These are phyloP conservation scores for Fistulinella cinereoalba DNA, from an alignment of 1,284 basidiomycete species.

Conservation along the genomic window DNA sequence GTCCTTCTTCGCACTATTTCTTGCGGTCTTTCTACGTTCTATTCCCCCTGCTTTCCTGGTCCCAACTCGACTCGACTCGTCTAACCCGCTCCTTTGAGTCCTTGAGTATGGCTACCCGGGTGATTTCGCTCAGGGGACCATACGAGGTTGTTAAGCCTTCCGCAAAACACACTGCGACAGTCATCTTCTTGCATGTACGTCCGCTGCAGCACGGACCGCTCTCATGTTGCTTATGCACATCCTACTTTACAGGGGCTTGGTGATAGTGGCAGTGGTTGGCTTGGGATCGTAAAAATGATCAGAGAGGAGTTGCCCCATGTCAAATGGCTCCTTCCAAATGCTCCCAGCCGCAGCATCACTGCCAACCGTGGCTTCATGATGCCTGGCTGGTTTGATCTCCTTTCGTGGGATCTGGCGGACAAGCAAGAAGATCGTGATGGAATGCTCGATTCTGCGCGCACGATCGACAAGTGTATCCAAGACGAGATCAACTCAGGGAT, in stretches of 20 bases:
- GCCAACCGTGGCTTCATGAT: conserved; percentile 62
- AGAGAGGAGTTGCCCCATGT: conserved; percentile 62
- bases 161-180: conserved; percentile 75
- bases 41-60: background rate
- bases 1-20: conserved; percentile 6
- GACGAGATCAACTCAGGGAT: conserved; percentile 74
- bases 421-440: conserved; percentile 59
- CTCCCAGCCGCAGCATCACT: conserved; percentile 50
- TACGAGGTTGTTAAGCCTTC: conserved; percentile 52
- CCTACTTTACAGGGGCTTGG: conserved; percentile 58
- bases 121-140: conserved; percentile 29
- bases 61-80: background rate
- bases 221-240: conserved; percentile 1
- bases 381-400: conserved; percentile 83
- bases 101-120: conserved; percentile 23
- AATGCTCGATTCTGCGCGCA: conserved; percentile 62
- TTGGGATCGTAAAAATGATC: conserved; percentile 70
- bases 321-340: conserved; percentile 68
- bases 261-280: conserved; percentile 74
- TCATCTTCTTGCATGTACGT: conserved; percentile 85
- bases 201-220: conserved; percentile 8
- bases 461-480: conserved; percentile 69
- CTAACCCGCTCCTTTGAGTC: conserved; percentile 19
- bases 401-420: conserved; percentile 57
- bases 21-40: conserved; percentile 1